Conservation (phyloP, 192 early-diverging fungal species). For the Rhizoclosmatium sp. region DNA sequence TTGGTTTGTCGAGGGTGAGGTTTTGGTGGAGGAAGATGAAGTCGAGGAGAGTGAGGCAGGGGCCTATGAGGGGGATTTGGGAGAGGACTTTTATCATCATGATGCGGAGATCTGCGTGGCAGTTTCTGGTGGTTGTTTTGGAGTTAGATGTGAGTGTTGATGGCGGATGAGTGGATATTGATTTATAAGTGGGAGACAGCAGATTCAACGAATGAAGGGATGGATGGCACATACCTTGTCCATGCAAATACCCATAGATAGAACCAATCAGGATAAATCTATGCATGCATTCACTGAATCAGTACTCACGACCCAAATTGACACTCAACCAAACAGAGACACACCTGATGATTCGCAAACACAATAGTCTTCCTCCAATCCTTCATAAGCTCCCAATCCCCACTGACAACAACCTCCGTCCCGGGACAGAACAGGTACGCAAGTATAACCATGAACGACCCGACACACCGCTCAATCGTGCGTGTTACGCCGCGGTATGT, state of each 20-base stretch:
- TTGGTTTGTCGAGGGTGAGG: slow-evolving; percentile 74
- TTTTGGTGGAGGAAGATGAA: slow-evolving; percentile 94
- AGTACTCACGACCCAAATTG: neutral
- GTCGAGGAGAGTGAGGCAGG: slow-evolving; percentile 85
- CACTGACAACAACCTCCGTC: slow-evolving; percentile 54
- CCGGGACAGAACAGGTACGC: slow-evolving; percentile 45
- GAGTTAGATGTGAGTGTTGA: slow-evolving; percentile 49
- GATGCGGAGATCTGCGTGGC: slow-evolving; percentile 88
- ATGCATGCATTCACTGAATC: neutral
- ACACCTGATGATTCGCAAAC: slow-evolving; percentile 60
- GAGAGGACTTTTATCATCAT: slow-evolving; percentile 85
- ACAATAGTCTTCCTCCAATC: slow-evolving; percentile 39
- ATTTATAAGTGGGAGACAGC: slow-evolving; percentile 6
- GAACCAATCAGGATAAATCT: slow-evolving; percentile 54
- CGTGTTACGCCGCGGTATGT: slow-evolving; percentile 49
- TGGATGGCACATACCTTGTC: neutral
- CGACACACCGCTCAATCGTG: slow-evolving; percentile 51
- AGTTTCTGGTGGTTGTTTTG: slow-evolving; percentile 51
- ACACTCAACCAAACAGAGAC: neutral
- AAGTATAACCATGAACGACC: slow-evolving; percentile 44
- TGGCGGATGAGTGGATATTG: too few species aligned
- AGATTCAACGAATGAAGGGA: neutral
- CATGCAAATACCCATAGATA: slow-evolving; percentile 66
- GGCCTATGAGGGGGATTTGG: slow-evolving; percentile 87
- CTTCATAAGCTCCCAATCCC: slow-evolving; percentile 48